phyloP scores from a whole-genome alignment of 2,329 filamentous ascomycete genomes.

The Trichoderma oligosporum region DNA sequence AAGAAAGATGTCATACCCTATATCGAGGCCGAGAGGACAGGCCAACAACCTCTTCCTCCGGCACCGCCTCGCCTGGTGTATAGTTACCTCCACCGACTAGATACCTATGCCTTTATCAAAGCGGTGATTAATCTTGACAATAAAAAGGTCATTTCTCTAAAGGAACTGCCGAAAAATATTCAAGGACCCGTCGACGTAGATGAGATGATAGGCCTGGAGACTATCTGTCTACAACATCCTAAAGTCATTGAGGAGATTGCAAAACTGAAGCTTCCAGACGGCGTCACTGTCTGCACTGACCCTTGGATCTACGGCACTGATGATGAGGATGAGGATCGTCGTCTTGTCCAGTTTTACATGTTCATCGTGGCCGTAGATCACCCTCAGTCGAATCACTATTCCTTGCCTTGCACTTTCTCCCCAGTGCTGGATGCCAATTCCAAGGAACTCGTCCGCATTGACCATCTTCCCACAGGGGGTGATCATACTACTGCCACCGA shows the following conservation, averaged over 20 bases:
- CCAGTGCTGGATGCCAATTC: conserved; percentile 56
- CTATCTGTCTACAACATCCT: neutral
- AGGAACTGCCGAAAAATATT: conserved; percentile 26
- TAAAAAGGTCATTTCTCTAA: conserved; percentile 29
- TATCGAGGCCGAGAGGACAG: conserved; percentile 57
- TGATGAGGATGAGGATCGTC: conserved; percentile 34
- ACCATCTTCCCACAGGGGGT: conserved; percentile 51
- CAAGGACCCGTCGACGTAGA: conserved; percentile 36
- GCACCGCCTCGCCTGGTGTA: conserved; percentile 47
- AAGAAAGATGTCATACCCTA: conserved; percentile 58
- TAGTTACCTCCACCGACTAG: conserved; percentile 39
- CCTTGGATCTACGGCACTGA: conserved; percentile 64
- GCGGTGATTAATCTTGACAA: conserved; percentile 39
- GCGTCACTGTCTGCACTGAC: conserved; percentile 46
- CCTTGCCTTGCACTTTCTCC: conserved; percentile 56
- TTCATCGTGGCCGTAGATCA: conserved; percentile 41
- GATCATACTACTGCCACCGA: conserved; percentile 42
- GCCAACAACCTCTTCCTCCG: conserved; percentile 41
- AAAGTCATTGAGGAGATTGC: conserved; percentile 43
- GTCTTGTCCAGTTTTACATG: conserved; percentile 48
- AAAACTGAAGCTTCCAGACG: conserved; percentile 45
- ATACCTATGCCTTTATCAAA: conserved; percentile 34
- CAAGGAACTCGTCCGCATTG: conserved; percentile 52
- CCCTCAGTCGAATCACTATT: conserved; percentile 59
- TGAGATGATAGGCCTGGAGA: conserved; percentile 15